Base-by-base conservation (phyloP, 1,284 basidiomycete genomes). In the Cystobasidiaceae sp. region DNA sequence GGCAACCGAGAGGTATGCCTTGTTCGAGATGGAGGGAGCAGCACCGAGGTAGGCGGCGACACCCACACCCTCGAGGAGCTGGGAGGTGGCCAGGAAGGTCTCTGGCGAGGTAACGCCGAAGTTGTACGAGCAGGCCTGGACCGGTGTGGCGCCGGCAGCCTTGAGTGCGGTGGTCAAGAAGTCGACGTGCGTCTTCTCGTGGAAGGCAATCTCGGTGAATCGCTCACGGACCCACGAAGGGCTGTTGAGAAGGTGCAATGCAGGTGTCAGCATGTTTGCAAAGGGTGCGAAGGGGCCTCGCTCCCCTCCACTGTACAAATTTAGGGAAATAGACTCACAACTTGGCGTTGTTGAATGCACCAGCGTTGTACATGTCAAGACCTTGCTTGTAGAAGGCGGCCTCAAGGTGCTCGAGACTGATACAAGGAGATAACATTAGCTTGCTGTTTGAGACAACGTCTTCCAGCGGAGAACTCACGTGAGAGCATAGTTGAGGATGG, bases 401-500 rank as follows among this genome's bases (percentile, higher is more conserved):
- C 76, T 88, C 85, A 68, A 89, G 79, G 74, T 87, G 82, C 77
- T 89, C 85, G 55, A 88, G 80, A 23, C 70, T 72, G 28, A 67
- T 71, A 68, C 19, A 73, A 65, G 39, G 71, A 44, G 28, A 43
- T n/a, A 51, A 27, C 11, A 9, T 13, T 8, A 23, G 21, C 21
- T 48, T 48, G 23, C 21, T 13, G 8, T 48, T 48, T 13, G 23
- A 19, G 23, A 19, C 25, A 23, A 48, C 8, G 45, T 23, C 25
- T 48, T 9, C 15, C 21, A 39, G n/a, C 6, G 32, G 4, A 17
- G 15, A 25, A 48, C 43, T 17, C 25, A 48, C 43, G 56, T 48
- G 15, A 58, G 56, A 33, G 56, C 52, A 44, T 56, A 56, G 52
- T 56, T 58, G 25, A 58, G 33, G 44, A 58, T 58, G 56, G 56